Conservation (phyloP, 352 stramenopile species). For the Globisporangium ultimum region DNA sequence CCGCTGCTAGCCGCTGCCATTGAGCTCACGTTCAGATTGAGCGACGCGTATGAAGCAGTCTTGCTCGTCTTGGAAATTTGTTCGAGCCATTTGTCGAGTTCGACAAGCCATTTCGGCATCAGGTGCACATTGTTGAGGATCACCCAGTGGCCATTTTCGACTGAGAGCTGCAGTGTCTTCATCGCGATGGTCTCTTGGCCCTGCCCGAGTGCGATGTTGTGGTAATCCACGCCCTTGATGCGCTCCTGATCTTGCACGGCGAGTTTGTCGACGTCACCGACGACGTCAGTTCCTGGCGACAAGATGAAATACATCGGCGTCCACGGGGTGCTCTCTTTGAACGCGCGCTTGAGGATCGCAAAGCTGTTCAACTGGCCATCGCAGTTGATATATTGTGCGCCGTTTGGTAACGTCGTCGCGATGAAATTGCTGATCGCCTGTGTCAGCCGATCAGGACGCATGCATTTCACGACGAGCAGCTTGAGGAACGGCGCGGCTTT, state of each 20-base stretch:
- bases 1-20: not conserved
- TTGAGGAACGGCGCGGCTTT: slow-evolving; percentile 89
- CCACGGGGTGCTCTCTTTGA: slow-evolving; percentile 90
- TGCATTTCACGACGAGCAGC: slow-evolving; percentile 92
- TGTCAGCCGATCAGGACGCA: slow-evolving; percentile 93
- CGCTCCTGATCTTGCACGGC: slow-evolving; percentile 90
- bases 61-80: slow-evolving; percentile 59
- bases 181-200: slow-evolving; percentile 92
- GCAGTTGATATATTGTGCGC: slow-evolving; percentile 78
- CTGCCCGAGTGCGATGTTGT: slow-evolving; percentile 94
- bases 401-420: slow-evolving; percentile 61
- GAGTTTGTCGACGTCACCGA: slow-evolving; percentile 94
- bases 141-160: slow-evolving; percentile 93
- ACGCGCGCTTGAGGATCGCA: slow-evolving; percentile 92
- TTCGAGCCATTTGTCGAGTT: slow-evolving; percentile 92
- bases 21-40: slow-evolving; percentile 18
- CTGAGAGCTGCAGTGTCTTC: slow-evolving; percentile 77
- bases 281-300: slow-evolving; percentile 95
- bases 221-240: slow-evolving; percentile 94
- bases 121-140: slow-evolving; percentile 95
- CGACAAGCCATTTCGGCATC: slow-evolving; percentile 92
- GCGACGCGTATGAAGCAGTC: slow-evolving; percentile 41
- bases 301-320: slow-evolving; percentile 98
- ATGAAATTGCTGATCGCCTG: slow-evolving; percentile 95
- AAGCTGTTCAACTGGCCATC: slow-evolving; percentile 93